Conservation (phyloP, 345 rosid genomes). For the Gossypium arboreum region DNA sequence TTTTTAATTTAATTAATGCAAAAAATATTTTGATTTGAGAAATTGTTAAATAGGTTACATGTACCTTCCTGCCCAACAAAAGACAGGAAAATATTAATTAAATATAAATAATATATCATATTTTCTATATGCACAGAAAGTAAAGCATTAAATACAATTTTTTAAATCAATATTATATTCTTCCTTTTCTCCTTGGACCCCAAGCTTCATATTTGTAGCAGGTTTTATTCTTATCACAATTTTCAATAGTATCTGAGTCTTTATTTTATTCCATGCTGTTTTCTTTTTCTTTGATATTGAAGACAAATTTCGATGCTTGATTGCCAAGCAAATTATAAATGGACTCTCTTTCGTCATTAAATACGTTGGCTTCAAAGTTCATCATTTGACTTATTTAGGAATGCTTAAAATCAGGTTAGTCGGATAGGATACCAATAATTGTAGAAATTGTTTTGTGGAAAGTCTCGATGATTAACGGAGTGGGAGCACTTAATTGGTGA, state of each 20-base stretch:
- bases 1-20: no score
- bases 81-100: no score
- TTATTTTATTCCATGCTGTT: neutral
- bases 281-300: neutral
- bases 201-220: neutral
- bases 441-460: no score
- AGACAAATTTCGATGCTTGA: neutral
- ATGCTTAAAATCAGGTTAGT: no score
- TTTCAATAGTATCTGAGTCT: neutral
- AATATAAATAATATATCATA: no score
- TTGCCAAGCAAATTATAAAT: neutral
- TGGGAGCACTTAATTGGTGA: no score
- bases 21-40: neutral
- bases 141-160: no score
- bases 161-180: neutral
- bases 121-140: no score
- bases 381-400: no score
- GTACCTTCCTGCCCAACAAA: neutral
- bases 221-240: neutral
- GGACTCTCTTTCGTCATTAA: no score
- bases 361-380: no score
- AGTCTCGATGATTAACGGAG: accelerated
- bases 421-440: accelerated
- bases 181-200: neutral
- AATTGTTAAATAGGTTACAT: neutral